phyloP scores from a whole-genome alignment of 2,329 filamentous ascomycete genomes.

The Dothidotthia symphoricarpi region DNA sequence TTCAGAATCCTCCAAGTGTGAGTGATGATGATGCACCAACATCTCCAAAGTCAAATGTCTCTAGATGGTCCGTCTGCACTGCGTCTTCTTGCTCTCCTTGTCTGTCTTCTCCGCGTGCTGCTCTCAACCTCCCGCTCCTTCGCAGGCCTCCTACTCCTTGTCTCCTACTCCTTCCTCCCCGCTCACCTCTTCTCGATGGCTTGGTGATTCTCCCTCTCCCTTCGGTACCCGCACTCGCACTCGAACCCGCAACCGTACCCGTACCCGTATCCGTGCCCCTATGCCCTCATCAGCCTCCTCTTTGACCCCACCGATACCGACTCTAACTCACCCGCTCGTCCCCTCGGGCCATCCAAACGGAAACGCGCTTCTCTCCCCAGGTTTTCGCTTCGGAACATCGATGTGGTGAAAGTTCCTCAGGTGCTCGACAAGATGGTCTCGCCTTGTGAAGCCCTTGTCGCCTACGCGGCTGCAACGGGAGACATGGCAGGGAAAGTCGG shows the following conservation, averaged over 20 bases:
- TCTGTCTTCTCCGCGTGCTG: background rate
- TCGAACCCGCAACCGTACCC: too few relatives aligned
- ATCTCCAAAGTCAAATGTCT: too few relatives aligned
- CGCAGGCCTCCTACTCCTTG: conserved; percentile 3
- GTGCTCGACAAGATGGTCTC: conserved; percentile 60
- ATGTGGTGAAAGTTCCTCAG: conserved; percentile 55
- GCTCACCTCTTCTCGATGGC: conserved; percentile 3
- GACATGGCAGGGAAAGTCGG: conserved; percentile 36
- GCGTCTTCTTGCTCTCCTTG: background rate
- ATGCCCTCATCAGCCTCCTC: too few relatives aligned
- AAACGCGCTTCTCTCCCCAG: conserved; percentile 34
- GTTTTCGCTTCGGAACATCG: conserved; percentile 44
- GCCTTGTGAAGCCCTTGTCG: conserved; percentile 53
- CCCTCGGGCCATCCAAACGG: conserved; percentile 26
- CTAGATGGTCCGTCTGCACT: too few relatives aligned
- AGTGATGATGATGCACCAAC: too few relatives aligned
- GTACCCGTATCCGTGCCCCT: too few relatives aligned
- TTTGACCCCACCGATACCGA: too few relatives aligned
- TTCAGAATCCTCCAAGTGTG: too few relatives aligned
- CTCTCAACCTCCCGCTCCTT: background rate
- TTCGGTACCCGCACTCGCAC: background rate
- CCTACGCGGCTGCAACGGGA: conserved; percentile 32
- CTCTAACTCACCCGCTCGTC: background rate
- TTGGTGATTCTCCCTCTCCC: conserved; percentile 5
- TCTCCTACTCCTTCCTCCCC: conserved; percentile 1